These are phyloP conservation scores for Ustilago trichophora DNA, from an alignment of 1,284 basidiomycete species.

Conservation along the genomic window DNA sequence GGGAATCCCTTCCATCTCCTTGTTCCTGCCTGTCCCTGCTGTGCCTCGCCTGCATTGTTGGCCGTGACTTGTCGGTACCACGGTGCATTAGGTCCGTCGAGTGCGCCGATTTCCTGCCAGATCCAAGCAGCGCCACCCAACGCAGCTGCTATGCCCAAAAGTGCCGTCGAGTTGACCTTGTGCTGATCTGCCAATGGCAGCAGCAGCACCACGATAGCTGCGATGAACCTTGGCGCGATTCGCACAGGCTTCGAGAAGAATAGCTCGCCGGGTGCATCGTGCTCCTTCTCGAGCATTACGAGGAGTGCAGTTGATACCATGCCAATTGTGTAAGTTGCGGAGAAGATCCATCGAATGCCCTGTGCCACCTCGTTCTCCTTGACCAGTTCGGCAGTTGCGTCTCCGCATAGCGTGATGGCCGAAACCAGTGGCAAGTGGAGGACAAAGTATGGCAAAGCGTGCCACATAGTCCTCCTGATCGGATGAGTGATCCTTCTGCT, in stretches of 20 bases:
- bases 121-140: slow-evolving; percentile 27
- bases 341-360: slow-evolving; percentile 51
- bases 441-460: slow-evolving; percentile 37
- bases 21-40: not conserved
- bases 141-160: slow-evolving; percentile 45
- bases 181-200: slow-evolving; percentile 49
- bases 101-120: slow-evolving; percentile 48
- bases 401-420: slow-evolving; percentile 56
- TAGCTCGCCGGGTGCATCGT: slow-evolving; percentile 46
- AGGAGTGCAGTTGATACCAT: slow-evolving; percentile 44
- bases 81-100: slow-evolving; percentile 57
- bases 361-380: slow-evolving; percentile 42
- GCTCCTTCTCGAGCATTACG: slow-evolving; percentile 51
- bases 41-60: not conserved
- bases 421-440: slow-evolving; percentile 52
- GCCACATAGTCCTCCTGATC: slow-evolving; percentile 25
- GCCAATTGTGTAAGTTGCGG: slow-evolving; percentile 46
- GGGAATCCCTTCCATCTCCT: slow-evolving; percentile 48
- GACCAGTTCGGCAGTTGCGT: slow-evolving; percentile 50
- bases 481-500: slow-evolving; percentile 45
- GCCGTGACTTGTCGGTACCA: slow-evolving; percentile 33
- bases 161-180: slow-evolving; percentile 20
- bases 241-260: slow-evolving; percentile 40
- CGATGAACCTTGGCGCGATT: slow-evolving; percentile 41
- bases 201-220: slow-evolving; percentile 45